Conservation (phyloP, 1,284 basidiomycete species). For the Cutaneotrichosporon dermatis region DNA sequence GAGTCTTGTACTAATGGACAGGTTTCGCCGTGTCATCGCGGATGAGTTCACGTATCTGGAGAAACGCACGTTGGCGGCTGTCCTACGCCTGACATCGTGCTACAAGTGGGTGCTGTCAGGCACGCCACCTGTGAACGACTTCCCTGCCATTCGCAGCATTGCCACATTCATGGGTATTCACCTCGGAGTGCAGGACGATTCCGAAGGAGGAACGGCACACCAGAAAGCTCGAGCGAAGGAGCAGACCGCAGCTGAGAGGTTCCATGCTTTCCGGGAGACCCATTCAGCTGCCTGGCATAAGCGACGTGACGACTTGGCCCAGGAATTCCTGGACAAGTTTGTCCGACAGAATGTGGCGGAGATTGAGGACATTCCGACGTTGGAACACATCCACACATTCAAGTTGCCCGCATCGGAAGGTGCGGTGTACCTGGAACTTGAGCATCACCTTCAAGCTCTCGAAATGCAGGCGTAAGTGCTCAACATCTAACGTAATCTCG, state of each 20-base stretch:
- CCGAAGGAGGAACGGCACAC: constrained; percentile 68
- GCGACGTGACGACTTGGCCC: constrained; percentile 75
- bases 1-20: constrained; percentile 15
- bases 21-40: constrained; percentile 76
- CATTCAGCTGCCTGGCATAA: constrained; percentile 89
- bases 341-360: constrained; percentile 94
- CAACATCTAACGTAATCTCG: too few relatives aligned
- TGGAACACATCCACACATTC: constrained; percentile 63
- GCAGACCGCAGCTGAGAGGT: constrained; percentile 83
- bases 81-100: constrained; percentile 71
- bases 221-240: constrained; percentile 76
- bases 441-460: constrained; percentile 72
- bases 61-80: constrained; percentile 70
- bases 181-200: constrained; percentile 82
- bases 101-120: constrained; percentile 94
- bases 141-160: constrained; percentile 73
- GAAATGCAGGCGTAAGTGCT: constrained; percentile 45
- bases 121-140: constrained; percentile 88
- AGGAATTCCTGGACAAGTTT: constrained; percentile 75
- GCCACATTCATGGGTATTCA: constrained; percentile 80
- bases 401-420: constrained; percentile 85
- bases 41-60: constrained; percentile 94
- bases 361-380: constrained; percentile 88
- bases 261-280: constrained; percentile 93
- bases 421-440: constrained; percentile 92